phyloP scores from a whole-genome alignment of 371 early-diverging fungal genomes.

The Mucor irregularis region DNA sequence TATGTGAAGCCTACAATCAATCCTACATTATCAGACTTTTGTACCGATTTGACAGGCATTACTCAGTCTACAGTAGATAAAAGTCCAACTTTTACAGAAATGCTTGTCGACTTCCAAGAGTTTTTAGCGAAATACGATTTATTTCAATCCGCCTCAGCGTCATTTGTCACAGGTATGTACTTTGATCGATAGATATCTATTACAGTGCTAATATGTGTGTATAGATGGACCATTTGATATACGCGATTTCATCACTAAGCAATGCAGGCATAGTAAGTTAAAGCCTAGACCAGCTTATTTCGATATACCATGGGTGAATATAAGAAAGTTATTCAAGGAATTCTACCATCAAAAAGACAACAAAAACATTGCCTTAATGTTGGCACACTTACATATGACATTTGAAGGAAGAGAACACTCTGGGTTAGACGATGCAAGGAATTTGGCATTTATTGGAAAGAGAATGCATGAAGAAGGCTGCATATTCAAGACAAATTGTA shows the following conservation, averaged over 20 bases:
- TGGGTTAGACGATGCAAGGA: constrained; percentile 80
- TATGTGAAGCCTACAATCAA: constrained; percentile 71
- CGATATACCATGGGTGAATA: constrained; percentile 63
- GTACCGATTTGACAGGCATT: constrained; percentile 76
- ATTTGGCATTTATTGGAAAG: constrained; percentile 61
- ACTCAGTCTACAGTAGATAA: constrained; percentile 57
- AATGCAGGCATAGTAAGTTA: constrained; percentile 52
- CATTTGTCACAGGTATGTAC: constrained; percentile 46
- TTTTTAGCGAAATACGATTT: constrained; percentile 45
- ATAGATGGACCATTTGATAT: constrained; percentile 85
- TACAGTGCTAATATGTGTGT: constrained; percentile 4
- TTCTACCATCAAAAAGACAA: constrained; percentile 47
- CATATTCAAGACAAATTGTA: constrained; percentile 47
- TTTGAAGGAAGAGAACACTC: constrained; percentile 79
- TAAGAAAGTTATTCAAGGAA: constrained; percentile 51
- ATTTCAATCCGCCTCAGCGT: constrained; percentile 51
- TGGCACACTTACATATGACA: constrained; percentile 51
- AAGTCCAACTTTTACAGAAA: constrained; percentile 53
- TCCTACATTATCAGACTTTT: constrained; percentile 71
- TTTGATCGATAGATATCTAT: too few relatives aligned
- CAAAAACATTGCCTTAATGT: constrained; percentile 65
- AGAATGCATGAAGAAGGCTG: constrained; percentile 47
- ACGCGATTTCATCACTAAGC: constrained; percentile 76
- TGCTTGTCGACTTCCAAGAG: constrained; percentile 41
- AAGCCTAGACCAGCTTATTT: constrained; percentile 51